A percentile compares a stretch with the other conserved stretches of the same genome.
These are phyloP conservation scores for Grammothele lineata DNA, from an alignment of 768 basidiomycete species.

Conservation along the genomic window DNA sequence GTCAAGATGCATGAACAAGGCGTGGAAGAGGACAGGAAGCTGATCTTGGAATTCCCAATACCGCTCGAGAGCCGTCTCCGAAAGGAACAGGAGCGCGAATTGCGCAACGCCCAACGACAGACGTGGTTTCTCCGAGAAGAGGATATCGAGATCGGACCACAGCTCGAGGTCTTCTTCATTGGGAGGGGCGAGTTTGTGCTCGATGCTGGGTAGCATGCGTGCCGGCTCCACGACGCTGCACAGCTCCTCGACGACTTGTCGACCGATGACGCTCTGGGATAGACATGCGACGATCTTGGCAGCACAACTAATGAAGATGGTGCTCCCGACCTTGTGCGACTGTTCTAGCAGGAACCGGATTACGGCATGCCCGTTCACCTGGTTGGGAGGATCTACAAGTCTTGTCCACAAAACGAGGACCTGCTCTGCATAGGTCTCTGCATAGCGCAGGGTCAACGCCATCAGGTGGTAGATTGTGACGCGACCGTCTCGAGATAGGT, in stretches of 20 bases:
- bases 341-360: slow-evolving; percentile 84
- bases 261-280: slow-evolving; percentile 70
- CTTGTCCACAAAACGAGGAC: slow-evolving; percentile 75
- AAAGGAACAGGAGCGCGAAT: slow-evolving; percentile 82
- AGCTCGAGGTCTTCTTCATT: slow-evolving; percentile 66
- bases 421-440: slow-evolving; percentile 73
- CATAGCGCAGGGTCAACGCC: slow-evolving; percentile 74
- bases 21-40: slow-evolving; percentile 73
- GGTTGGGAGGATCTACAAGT: slow-evolving; percentile 66
- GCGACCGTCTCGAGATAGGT: slow-evolving; percentile 54
- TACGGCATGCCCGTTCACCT: slow-evolving; percentile 73
- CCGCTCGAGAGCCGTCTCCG: slow-evolving; percentile 70
- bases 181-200: slow-evolving; percentile 61
- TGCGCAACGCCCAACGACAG: slow-evolving; percentile 77
- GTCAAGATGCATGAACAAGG: slow-evolving; percentile 78
- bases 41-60: slow-evolving; percentile 71
- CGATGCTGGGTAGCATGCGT: slow-evolving; percentile 76
- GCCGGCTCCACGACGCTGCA: slow-evolving; percentile 80
- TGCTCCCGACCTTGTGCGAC: slow-evolving; percentile 77
- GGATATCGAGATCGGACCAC: slow-evolving; percentile 74
- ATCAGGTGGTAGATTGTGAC: slow-evolving; percentile 76
- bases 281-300: slow-evolving; percentile 81
- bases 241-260: slow-evolving; percentile 76
- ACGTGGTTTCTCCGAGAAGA: slow-evolving; percentile 70
- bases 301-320: slow-evolving; percentile 73